Evolutionary conservation across 768 basidiomycete genomes (phyloP).

Genomic region (Tricholoma bakamatsutake): DNA sequence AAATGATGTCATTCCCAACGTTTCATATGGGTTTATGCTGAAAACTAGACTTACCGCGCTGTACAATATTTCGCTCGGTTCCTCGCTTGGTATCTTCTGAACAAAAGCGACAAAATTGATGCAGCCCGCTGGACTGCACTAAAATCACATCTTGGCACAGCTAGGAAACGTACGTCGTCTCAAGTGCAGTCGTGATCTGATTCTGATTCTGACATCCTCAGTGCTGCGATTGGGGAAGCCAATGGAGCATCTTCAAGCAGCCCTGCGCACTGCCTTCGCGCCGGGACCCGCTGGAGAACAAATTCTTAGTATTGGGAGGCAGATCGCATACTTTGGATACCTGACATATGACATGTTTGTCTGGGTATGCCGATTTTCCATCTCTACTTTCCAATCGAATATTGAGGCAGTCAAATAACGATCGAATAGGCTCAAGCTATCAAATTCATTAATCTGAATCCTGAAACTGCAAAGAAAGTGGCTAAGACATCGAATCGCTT

Average conservation of each 20-base stretch:
- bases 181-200: neutral
- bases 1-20: neutral
- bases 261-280: conserved; percentile 61
- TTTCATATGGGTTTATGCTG: too few relatives aligned
- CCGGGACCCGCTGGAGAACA: conserved; percentile 60
- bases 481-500: conserved; percentile 69
- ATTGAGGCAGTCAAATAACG: neutral
- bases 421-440: conserved; percentile 44
- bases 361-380: conserved; percentile 58
- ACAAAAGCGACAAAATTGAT: conserved; percentile 61
- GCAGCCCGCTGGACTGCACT: conserved; percentile 78
- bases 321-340: conserved; percentile 87
- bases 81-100: conserved; percentile 75
- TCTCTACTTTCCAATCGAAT: neutral
- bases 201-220: conserved; percentile 24
- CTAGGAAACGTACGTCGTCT: conserved; percentile 67
- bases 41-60: conserved; percentile 74
- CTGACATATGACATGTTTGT: conserved; percentile 75
- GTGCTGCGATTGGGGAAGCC: conserved; percentile 94
- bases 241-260: conserved; percentile 88
- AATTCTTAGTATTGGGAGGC: conserved; percentile 72
- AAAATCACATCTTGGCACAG: conserved; percentile 79
- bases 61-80: conserved; percentile 90
- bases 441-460: conserved; percentile 56
- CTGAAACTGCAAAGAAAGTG: conserved; percentile 55